Conservation (phyloP, 2,329 filamentous ascomycete species). For the Phaeosphaeria sp. region DNA sequence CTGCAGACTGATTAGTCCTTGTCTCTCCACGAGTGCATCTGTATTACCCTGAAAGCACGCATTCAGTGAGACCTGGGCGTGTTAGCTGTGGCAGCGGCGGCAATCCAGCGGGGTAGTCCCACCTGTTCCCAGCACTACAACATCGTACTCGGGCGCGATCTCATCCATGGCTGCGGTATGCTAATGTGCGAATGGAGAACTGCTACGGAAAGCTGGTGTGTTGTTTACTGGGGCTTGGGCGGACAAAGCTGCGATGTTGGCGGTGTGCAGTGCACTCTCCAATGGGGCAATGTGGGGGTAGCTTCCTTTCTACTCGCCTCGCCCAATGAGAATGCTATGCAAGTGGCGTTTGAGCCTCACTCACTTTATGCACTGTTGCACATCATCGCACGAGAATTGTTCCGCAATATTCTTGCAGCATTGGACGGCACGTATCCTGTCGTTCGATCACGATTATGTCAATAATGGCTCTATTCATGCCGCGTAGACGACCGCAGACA, state of each 20-base stretch:
- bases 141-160: conserved; percentile 98
- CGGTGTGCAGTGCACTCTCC: conserved; percentile 34
- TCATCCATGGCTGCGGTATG: conserved; percentile 78
- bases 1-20: conserved; percentile 54
- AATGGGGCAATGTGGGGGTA: conserved; percentile 23
- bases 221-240: conserved; percentile 27
- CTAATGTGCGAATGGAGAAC: conserved; percentile 19
- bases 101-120: conserved; percentile 55
- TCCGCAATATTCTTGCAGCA: not conserved
- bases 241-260: conserved; percentile 15
- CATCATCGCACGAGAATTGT: conserved; percentile 1
- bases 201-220: conserved; percentile 25
- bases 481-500: too few species aligned
- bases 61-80: conserved; percentile 87
- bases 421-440: not conserved
- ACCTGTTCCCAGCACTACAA: conserved; percentile 98
- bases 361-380: conserved; percentile 8
- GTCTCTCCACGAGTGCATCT: conserved; percentile 4
- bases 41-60: conserved; percentile 91
- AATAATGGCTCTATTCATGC: too few species aligned
- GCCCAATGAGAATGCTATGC: conserved; percentile 5
- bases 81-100: conserved; percentile 36
- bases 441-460: too few species aligned
- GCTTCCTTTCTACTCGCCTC: conserved; percentile 9
- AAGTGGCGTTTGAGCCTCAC: conserved; percentile 15